Conservation (phyloP, 345 rosid species). For the Gossypium thurberi region DNA sequence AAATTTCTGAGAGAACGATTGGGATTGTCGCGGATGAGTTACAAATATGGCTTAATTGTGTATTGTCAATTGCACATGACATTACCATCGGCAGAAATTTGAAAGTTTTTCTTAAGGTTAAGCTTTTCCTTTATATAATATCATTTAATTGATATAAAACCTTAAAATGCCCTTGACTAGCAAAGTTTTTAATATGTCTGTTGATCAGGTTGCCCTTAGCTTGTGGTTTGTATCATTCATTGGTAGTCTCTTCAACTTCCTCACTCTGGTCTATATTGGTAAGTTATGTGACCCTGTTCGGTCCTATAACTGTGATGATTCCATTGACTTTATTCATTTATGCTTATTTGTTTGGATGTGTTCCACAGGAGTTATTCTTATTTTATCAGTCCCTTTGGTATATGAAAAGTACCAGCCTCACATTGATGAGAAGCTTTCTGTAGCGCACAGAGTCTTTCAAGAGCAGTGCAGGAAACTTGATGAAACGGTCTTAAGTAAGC, state of each 20-base stretch:
- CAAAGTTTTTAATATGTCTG: neutral
- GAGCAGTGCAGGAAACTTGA: slow-evolving; percentile 52
- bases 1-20: slow-evolving; percentile 67
- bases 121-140: neutral
- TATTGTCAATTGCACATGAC: slow-evolving; percentile 56
- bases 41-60: slow-evolving; percentile 46
- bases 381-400: slow-evolving; percentile 60
- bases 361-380: slow-evolving; percentile 58
- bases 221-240: slow-evolving; percentile 56
- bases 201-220: slow-evolving; percentile 46
- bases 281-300: slow-evolving; percentile 21
- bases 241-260: slow-evolving; percentile 66
- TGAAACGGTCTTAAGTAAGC: slow-evolving; percentile 43
- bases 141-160: slow-evolving; percentile 1
- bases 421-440: slow-evolving; percentile 55
- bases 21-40: slow-evolving; percentile 42
- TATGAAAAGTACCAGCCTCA: slow-evolving; percentile 68
- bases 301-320: neutral
- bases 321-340: neutral
- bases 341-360: slow-evolving; percentile 1
- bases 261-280: slow-evolving; percentile 78
- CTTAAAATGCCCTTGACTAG: neutral
- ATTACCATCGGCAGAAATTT: slow-evolving; percentile 62
- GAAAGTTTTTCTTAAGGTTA: slow-evolving; percentile 63
- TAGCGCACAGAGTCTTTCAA: slow-evolving; percentile 37